Conservation (phyloP, 148 eudicot genomes). For the Rhododendron henanense region DNA sequence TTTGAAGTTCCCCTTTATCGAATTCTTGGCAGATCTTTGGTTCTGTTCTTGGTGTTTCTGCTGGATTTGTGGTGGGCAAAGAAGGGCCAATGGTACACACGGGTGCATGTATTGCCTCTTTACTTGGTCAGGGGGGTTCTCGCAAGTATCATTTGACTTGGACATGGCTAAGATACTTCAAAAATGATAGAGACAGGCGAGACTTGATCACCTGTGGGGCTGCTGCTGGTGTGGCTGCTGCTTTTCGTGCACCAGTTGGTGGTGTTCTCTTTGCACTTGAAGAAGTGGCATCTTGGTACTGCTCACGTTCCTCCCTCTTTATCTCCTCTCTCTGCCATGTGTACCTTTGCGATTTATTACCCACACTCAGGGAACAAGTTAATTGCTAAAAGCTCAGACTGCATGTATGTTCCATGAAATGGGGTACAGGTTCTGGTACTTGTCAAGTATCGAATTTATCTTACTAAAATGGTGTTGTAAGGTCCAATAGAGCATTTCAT, state of each 20-base stretch:
- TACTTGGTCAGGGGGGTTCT: slow-evolving; percentile 91
- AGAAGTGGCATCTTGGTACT: slow-evolving; percentile 76
- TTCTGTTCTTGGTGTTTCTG: slow-evolving; percentile 67
- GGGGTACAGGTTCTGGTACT: background rate
- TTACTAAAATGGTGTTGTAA: background rate
- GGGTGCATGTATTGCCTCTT: slow-evolving; percentile 68
- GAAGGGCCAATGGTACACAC: slow-evolving; percentile 95
- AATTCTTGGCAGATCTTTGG: slow-evolving; percentile 55
- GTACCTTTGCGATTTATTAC: background rate
- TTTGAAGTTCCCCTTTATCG: background rate
- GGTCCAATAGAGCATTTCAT: background rate
- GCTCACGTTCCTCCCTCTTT: slow-evolving; percentile 16
- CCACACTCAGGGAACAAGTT: background rate
- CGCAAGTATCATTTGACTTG: slow-evolving; percentile 67
- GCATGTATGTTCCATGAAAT: background rate
- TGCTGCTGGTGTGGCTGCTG: slow-evolving; percentile 89
- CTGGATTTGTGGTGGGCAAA: slow-evolving; percentile 84
- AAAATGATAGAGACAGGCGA: slow-evolving; percentile 72
- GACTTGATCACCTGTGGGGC: slow-evolving; percentile 86
- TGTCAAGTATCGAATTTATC: background rate
- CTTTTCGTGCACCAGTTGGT: slow-evolving; percentile 87
- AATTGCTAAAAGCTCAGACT: slow-evolving; percentile 1
- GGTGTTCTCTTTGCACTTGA: slow-evolving; percentile 91
- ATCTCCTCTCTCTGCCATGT: background rate
- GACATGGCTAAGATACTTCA: slow-evolving; percentile 69